Evolutionary conservation across 2,329 filamentous ascomycete species (phyloP).

Genomic region (Penicillium expansum): DNA sequence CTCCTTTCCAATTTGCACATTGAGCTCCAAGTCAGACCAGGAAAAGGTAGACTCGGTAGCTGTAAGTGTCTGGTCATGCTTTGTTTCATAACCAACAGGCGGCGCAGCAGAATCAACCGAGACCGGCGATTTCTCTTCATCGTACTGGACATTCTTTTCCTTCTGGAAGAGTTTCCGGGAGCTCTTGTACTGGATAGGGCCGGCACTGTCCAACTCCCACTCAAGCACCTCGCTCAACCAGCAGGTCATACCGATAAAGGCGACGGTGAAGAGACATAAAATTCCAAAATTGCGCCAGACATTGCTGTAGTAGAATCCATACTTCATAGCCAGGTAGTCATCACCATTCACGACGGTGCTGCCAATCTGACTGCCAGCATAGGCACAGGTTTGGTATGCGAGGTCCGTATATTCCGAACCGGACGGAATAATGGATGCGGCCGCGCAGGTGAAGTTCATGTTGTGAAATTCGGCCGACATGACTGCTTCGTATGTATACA

Average conservation of each 20-base stretch:
- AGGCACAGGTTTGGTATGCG: slow-evolving; percentile 56
- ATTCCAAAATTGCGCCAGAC: slow-evolving; percentile 72
- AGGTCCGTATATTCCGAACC: slow-evolving; percentile 52
- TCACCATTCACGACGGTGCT: slow-evolving; percentile 51
- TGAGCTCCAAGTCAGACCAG: slow-evolving; percentile 65
- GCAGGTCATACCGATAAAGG: slow-evolving; percentile 67
- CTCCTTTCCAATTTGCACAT: slow-evolving; percentile 60
- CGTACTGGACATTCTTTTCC: slow-evolving; percentile 11
- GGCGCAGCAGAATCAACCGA: slow-evolving; percentile 18
- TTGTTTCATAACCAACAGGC: slow-evolving; percentile 23
- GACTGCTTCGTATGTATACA: slow-evolving; percentile 63
- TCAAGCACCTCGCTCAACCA: slow-evolving; percentile 64
- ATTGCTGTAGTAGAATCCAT: slow-evolving; percentile 51
- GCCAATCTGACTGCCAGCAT: slow-evolving; percentile 54
- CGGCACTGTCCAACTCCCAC: slow-evolving; percentile 58
- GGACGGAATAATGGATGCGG: slow-evolving; percentile 55
- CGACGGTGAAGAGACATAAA: slow-evolving; percentile 66
- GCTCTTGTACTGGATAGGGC: slow-evolving; percentile 65
- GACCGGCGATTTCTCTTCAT: slow-evolving; percentile 32
- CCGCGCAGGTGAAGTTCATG: slow-evolving; percentile 54
- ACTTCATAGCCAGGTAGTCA: slow-evolving; percentile 53
- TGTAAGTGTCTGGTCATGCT: slow-evolving; percentile 37
- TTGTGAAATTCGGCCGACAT: slow-evolving; percentile 62
- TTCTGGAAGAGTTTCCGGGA: slow-evolving; percentile 39
- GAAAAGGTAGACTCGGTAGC: slow-evolving; percentile 63